phyloP scores from a whole-genome alignment of 169 alveolate species.

The Plasmodium gonderi region DNA sequence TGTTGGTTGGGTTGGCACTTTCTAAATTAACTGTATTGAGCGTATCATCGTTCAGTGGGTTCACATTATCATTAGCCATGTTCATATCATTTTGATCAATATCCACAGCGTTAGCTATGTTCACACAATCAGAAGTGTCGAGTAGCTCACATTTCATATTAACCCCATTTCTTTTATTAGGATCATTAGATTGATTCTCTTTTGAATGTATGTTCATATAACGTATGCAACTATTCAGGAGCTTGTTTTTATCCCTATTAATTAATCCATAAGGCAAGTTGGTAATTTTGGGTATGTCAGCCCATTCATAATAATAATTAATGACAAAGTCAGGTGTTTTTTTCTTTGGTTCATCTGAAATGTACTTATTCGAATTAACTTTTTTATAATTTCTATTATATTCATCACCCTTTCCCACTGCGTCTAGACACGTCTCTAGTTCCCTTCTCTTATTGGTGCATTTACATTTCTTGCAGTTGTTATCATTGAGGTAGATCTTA shows the following conservation, averaged over 20 bases:
- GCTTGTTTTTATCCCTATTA: constrained; percentile 20
- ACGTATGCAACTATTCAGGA: not conserved
- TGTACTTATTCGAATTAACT: not conserved
- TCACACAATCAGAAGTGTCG: too few species aligned
- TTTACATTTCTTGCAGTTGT: not conserved
- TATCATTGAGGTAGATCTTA: too few species aligned
- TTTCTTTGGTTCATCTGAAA: not conserved
- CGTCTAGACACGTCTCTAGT: not conserved
- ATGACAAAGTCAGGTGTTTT: constrained; percentile 17
- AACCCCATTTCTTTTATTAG: not conserved
- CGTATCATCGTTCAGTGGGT: too few species aligned
- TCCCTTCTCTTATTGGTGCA: constrained; percentile 20
- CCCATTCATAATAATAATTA: constrained; percentile 68
- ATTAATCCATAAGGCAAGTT: constrained; percentile 73
- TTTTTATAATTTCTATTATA: constrained; percentile 11
- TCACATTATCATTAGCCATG: not conserved
- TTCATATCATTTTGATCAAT: too few species aligned
- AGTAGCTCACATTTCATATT: not conserved
- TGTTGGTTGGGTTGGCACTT: too few species aligned
- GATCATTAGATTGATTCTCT: not conserved
- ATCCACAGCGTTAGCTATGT: too few species aligned
- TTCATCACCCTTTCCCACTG: constrained; percentile 19
- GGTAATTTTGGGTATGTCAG: constrained; percentile 12
- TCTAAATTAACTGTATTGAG: too few species aligned
- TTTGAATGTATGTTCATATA: not conserved